Evolutionary conservation across 1,284 basidiomycete species (phyloP), one percentile per base, ranked within the genome.

Genomic region (Pulchroboletus neoregius): DNA sequence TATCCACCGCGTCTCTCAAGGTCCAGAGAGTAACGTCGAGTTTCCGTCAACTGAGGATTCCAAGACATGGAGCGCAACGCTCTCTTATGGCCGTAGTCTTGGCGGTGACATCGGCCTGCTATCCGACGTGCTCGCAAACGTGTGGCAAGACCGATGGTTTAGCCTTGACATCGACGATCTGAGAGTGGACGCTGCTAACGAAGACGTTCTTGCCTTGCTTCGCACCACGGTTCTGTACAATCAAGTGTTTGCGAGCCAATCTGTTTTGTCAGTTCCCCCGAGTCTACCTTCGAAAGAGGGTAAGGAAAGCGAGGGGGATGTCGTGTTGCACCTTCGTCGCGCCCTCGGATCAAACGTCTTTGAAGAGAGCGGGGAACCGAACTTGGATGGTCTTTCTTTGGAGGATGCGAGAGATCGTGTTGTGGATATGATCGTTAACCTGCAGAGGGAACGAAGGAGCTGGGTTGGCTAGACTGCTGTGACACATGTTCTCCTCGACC

Each of bases 331-430:
- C 28, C 63, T 87, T 38, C 67, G 80, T 45, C 70, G 72, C 5
- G 72, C 70, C 28, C 66, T 87, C 24, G 84, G 79, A 6, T 76
- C 70, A 48, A 64, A 71, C 20, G 81, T 79, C 53, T 87, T 87
- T 62, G 84, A 86, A 42, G 52, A 55, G 38, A 44, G 51, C 23
- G 44, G 49, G 12, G 55, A 50, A 39, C 48, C 54, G 60, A 65
- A 39, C 43, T 46, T 33, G 61, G 53, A 57, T 41, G 62, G 65
- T 27, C 57, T 66, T 46, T 60, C 67, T 28, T 58, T 86, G 47
- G 82, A 87, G 58, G 82, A 86, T 48, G 83, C 83, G 33, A 73
- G 80, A 49, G 85, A 87, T 63, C 68, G 71, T 9, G 82, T 79
- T 33, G 82, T 84, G 43, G 84, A 87, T 63, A 71, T 80, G 72